Evolutionary conservation across 2,329 filamentous ascomycete genomes (phyloP), one percentile per base, ranked within the genome.

Genomic region (Cadophora sp.): DNA sequence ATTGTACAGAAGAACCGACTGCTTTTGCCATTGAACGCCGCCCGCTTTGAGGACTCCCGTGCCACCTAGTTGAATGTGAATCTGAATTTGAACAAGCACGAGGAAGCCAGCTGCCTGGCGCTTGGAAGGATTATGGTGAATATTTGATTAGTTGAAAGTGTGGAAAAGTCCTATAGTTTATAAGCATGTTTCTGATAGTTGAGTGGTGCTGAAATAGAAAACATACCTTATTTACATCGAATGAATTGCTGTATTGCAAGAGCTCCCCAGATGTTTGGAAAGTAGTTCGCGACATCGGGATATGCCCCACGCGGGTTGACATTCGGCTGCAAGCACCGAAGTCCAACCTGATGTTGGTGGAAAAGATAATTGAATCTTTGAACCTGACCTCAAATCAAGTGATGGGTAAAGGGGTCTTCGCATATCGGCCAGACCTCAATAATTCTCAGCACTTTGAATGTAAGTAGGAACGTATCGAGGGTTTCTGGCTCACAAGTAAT

Each of bases 401-500:
- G 58, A 77, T 74, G 4, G 74, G 74, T 58, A 75, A 60, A 8
- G 75, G 74, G 31, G 75, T 77, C 58, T 77, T 77, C 40, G 75
- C 73, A 68, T 75, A 76, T 62, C 74, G 68, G 55, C 74, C 75
- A 22, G 75, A 73, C 59, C 73, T 76, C 70, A 69, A 70, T 53
- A 59, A 67, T 62, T 72, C 69, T 75, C 73, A 75, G 73, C 63
- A 74, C 69, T 58, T 61, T 59, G 50, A 61, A 56, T 29, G 24
- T 60, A 46, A 24, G 27, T 22, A n/a, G n/a, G n/a, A n/a, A 40
- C 27, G 26, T 64, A 31, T 68, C 31, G 62, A 70, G 70, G 64
- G 69, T 58, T 66, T 58, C 64, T 65, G 43, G 71, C 73, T 78
- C 74, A 78, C 75, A 78, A 65, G 65, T 78, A 78, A 74, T 78